Conservation (phyloP, 257 asterid species). For the Hygrophila difformis region DNA sequence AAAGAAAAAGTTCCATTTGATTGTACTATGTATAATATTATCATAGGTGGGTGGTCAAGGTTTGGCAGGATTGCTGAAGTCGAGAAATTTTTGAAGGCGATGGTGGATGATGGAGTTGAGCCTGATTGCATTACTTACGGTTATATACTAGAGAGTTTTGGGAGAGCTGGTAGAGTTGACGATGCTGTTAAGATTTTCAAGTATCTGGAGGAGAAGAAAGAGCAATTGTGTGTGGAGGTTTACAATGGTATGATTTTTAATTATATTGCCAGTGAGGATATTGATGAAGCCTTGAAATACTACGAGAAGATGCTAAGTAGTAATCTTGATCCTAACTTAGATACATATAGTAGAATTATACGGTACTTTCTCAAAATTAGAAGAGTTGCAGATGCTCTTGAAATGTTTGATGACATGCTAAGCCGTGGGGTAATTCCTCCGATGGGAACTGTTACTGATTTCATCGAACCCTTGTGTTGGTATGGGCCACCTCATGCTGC, state of each 20-base stretch:
- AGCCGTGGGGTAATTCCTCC: constrained; percentile 50
- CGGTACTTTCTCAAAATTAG: constrained; percentile 41
- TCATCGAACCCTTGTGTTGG: constrained; percentile 60
- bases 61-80: constrained; percentile 60
- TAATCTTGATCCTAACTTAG: constrained; percentile 41
- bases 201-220: constrained; percentile 42
- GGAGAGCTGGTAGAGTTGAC: constrained; percentile 61
- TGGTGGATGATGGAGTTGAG: constrained; percentile 70
- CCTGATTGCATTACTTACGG: constrained; percentile 57
- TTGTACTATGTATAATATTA: constrained; percentile 35
- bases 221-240: constrained; percentile 33
- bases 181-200: constrained; percentile 52
- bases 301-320: constrained; percentile 38
- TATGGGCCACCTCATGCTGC: constrained; percentile 98
- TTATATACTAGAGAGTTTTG: constrained; percentile 60
- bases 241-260: constrained; percentile 74
- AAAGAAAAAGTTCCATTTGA: constrained; percentile 39
- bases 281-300: constrained; percentile 51
- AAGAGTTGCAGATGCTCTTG: constrained; percentile 83
- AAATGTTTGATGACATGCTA: constrained; percentile 78
- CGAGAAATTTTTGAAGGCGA: constrained; percentile 41
- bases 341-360: constrained; percentile 56
- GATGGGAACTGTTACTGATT: constrained; percentile 54
- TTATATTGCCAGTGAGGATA: constrained; percentile 36
- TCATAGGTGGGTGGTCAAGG: constrained; percentile 81